phyloP scores from a whole-genome alignment of 805 yeast genomes.

The Priceomyces haplophilus region DNA sequence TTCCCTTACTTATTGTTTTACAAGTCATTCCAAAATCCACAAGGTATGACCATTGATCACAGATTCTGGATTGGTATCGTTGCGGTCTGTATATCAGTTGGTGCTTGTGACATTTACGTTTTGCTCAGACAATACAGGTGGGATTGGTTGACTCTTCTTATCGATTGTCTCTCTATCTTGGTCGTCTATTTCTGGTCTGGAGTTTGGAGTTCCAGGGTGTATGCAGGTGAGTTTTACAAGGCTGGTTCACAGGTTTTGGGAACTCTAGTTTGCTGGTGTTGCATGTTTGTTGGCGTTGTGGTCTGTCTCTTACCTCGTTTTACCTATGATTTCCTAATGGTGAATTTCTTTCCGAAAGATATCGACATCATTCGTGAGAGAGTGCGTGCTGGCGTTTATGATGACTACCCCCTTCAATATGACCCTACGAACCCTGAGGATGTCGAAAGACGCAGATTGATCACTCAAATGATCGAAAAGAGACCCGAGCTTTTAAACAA shows the following conservation, averaged over 20 bases:
- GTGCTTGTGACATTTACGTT: conserved; percentile 64
- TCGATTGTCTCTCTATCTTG: conserved; percentile 52
- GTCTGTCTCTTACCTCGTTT: conserved; percentile 62
- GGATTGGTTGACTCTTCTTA: conserved; percentile 66
- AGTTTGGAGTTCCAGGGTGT: conserved; percentile 58
- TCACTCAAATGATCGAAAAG: conserved; percentile 29
- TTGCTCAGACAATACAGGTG: conserved; percentile 68
- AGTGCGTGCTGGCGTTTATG: conserved; percentile 51
- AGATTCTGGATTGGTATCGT: conserved; percentile 70
- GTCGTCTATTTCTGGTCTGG: conserved; percentile 75
- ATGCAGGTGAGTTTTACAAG: conserved; percentile 58
- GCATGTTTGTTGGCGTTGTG: conserved; percentile 52
- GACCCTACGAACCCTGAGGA: conserved; percentile 52
- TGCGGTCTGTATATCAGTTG: conserved; percentile 57
- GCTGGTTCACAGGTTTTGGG: conserved; percentile 66
- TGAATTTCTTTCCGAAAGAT: conserved; percentile 59
- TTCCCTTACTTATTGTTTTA: conserved; percentile 60
- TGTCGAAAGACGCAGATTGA: conserved; percentile 35
- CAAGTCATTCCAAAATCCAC: conserved; percentile 38
- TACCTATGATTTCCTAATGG: conserved; percentile 45
- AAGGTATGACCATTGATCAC: conserved; percentile 61
- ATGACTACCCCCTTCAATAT: conserved; percentile 45
- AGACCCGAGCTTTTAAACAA: conserved; percentile 35
- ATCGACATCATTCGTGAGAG: conserved; percentile 69
- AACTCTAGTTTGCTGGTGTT: conserved; percentile 62